Base-by-base conservation (phyloP, 176 grass and related monocot genomes). In the Puccinellia tenuiflora region DNA sequence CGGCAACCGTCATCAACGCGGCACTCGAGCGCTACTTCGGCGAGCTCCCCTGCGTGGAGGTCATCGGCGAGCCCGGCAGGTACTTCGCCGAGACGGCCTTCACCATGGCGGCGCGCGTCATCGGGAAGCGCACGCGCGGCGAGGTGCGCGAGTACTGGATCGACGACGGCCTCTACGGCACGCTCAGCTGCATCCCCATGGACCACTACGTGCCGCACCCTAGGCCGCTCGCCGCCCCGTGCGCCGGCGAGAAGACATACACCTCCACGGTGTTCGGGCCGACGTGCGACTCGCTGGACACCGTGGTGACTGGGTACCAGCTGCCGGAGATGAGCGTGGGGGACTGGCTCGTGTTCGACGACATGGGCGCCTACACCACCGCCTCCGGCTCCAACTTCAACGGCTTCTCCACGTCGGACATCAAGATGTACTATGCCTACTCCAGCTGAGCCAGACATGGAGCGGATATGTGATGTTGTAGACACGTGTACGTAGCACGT, bases 321-420 rank as follows among this genome's bases (percentile, higher is more conserved):
- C 61, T 68, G 78, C 78, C 78, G 62, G 45, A 80, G 42, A 8
- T 80, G 78, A 1, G 43, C 62, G 21, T 37, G 1, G 62, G 62
- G 20, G 78, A 80, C 61, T 80, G 78, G 78, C 62, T 80, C 6
- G 61, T 80, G 16, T 80, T 80, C 62, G 14, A 80, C 45, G 62
- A 80, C 30, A 24, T 80, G 12, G 78, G 78, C 30, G 62, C 78
- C 3, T 80, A 80, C 45, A 28, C 29, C 15, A 61, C 73, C 30
- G 56, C 21, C 7, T 56, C 18, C 3, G n/a, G 82, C 30, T 74
- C 59, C 31, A 55, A 67, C 45, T 76, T 85, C 12, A 77, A 74
- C 21, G 73, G 71, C 15, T 85, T 85, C 43, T 31, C 57, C 43
- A 53, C 60, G 14, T 38, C 78, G 0, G 14, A 25, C 45, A 80